Evolutionary conservation across 73 alveolate species (phyloP), one percentile per base, ranked within the genome.

Genomic region (Tetrahymena thermophila): DNA sequence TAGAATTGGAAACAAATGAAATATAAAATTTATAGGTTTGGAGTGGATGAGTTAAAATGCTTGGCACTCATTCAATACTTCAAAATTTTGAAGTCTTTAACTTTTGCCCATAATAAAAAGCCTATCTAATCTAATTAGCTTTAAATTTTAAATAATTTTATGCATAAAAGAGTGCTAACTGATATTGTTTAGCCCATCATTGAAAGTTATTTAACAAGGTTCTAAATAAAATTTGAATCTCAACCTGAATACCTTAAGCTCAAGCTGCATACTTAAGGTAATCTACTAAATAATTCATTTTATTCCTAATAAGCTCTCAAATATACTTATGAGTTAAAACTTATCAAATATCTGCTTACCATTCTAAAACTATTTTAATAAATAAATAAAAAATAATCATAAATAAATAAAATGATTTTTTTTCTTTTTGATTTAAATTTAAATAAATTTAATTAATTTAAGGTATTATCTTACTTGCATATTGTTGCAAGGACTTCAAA

Each of bases 401-500:
- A n/a, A n/a, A n/a, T n/a, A n/a, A n/a, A n/a, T n/a, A n/a, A n/a
- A n/a, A n/a, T n/a, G 11, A 85, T 85, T 95, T 43, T 89, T 93
- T 43, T 85, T 37, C 10, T 40, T 40, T 40, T n/a, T n/a, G n/a
- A n/a, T n/a, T n/a, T n/a, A n/a, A n/a, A 40, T 40, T 40, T 40
- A 4, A 40, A 6, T 40, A 40, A 4, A 71, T 43, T 84, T 85
- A n/a, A n/a, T n/a, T n/a, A n/a, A n/a, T 25, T 23, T 35, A 93
- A 34, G 56, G 85, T 28, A 25, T 89, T 13, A 95, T 95, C 11
- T 55, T 95, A 89, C 93, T 95, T 21, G 71, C 95, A 17, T 94
- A 38, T 13, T 95, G 97, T 35, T 95, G 97, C 35, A 34, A 95
- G 83, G 93, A 85, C 35, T 85, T 85, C n/a, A 95, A 94, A 50